Conservation (phyloP, 225 moss, liverwort and hornwort genomes). For the Straminergon stramineum region DNA sequence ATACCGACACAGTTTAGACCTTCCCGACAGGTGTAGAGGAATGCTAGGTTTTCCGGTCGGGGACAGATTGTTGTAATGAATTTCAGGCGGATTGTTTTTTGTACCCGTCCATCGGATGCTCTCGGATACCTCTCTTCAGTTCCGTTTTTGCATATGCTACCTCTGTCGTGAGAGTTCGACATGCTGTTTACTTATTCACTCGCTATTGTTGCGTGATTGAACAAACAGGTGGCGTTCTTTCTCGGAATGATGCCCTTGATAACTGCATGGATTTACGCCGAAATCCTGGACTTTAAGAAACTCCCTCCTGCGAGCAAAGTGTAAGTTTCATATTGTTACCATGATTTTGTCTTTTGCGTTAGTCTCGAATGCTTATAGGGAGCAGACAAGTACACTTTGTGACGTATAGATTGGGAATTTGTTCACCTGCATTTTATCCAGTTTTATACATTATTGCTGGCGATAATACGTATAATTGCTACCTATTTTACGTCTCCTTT, state of each 20-base stretch:
- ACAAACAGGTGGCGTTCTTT: constrained; percentile 74
- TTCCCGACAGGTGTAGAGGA: background rate
- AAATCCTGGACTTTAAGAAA: constrained; percentile 64
- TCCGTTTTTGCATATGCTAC: background rate
- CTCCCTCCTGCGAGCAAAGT: constrained; percentile 42
- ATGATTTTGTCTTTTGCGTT: background rate
- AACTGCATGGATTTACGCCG: constrained; percentile 88
- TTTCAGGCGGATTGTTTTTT: background rate
- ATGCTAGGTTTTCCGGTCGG: background rate
- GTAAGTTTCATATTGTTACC: constrained; percentile 23
- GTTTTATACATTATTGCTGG: background rate
- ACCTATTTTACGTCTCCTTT: background rate
- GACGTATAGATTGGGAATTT: background rate
- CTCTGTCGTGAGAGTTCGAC: background rate
- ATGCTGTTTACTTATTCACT: background rate
- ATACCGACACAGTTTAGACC: background rate
- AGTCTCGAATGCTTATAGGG: background rate
- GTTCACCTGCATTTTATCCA: background rate
- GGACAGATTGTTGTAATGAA: background rate
- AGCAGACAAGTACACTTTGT: background rate
- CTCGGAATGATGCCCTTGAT: constrained; percentile 77
- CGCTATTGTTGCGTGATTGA: background rate
- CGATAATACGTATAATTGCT: background rate
- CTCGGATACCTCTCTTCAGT: background rate
- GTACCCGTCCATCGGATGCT: background rate